A percentile compares a stretch with the other conserved stretches of the same genome.
phyloP scores from a whole-genome alignment of 495 filamentous ascomycete species.

The Penicillium taxi region DNA sequence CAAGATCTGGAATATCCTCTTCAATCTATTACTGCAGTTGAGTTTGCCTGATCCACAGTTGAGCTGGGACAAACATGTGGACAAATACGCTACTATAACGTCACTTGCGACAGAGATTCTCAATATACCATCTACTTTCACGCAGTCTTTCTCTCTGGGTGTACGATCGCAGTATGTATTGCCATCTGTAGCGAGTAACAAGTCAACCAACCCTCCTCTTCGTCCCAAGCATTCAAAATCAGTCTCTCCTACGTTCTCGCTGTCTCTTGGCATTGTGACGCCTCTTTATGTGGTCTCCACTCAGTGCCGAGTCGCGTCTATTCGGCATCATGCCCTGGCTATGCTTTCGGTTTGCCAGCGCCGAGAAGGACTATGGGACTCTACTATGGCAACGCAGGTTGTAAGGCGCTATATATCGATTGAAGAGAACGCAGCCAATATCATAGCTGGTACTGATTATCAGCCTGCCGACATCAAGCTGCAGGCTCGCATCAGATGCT shows the following conservation, averaged over 20 bases:
- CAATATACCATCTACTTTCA: neutral
- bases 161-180: neutral
- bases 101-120: constrained; percentile 18
- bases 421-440: constrained; percentile 37
- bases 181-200: neutral
- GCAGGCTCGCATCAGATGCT: constrained; percentile 6
- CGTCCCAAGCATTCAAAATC: constrained; percentile 5
- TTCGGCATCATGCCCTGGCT: constrained; percentile 13
- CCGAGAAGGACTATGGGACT: constrained; percentile 55
- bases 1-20: constrained; percentile 8
- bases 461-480: constrained; percentile 6
- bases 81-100: constrained; percentile 4
- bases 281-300: constrained; percentile 17
- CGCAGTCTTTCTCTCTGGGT: neutral
- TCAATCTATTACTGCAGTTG: constrained; percentile 7
- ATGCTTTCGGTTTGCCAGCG: constrained; percentile 11
- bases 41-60: constrained; percentile 7
- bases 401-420: constrained; percentile 42
- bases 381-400: constrained; percentile 44
- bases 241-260: constrained; percentile 7
- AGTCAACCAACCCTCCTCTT: constrained; percentile 3
- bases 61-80: constrained; percentile 7
- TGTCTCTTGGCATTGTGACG: constrained; percentile 15
- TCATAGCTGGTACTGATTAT: constrained; percentile 6
- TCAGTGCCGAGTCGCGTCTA: constrained; percentile 13